phyloP scores from a whole-genome alignment of 78 protist genomes.

The Salpingoeca rosetta region DNA sequence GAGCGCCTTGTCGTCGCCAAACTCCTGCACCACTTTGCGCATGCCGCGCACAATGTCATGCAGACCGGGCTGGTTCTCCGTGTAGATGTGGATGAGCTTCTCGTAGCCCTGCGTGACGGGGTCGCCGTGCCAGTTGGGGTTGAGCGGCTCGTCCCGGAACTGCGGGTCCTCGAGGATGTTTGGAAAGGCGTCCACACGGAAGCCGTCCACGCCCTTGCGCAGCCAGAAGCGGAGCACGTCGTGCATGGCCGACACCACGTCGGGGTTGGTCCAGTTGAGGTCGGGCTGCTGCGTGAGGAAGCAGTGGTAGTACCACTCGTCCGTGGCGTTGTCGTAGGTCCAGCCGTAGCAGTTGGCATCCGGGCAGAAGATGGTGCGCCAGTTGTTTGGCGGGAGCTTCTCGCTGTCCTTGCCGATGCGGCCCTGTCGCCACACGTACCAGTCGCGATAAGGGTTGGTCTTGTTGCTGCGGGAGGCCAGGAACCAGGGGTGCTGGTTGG shows the following conservation, averaged over 20 bases:
- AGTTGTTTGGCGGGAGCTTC: conserved; percentile 18
- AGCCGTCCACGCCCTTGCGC: conserved; percentile 22
- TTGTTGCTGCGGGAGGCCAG: background rate
- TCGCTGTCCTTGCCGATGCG: too few species aligned
- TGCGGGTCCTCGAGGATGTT: background rate
- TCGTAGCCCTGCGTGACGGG: background rate
- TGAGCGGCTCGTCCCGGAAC: conserved; percentile 9
- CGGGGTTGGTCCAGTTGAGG: conserved; percentile 28
- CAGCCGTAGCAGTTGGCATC: too few species aligned
- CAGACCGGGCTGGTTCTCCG: conserved; percentile 1
- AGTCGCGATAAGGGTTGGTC: conserved; percentile 5
- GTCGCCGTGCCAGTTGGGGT: background rate
- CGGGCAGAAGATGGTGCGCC: conserved; percentile 1
- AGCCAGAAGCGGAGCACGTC: conserved; percentile 15
- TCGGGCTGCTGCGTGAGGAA: conserved; percentile 20
- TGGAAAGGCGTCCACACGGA: conserved; percentile 11
- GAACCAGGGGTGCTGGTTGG: conserved; percentile 27
- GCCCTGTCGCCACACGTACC: conserved; percentile 19
- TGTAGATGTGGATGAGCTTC: background rate
- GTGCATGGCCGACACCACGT: conserved; percentile 2
- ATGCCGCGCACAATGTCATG: background rate
- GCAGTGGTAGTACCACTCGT: conserved; percentile 10
- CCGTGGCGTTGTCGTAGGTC: background rate
- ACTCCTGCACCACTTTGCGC: conserved; percentile 2
- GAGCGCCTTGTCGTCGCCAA: too few species aligned